These are phyloP conservation scores for Lecanicillium sp. DNA, from an alignment of 2,329 filamentous ascomycete genomes.

Conservation along the genomic window DNA sequence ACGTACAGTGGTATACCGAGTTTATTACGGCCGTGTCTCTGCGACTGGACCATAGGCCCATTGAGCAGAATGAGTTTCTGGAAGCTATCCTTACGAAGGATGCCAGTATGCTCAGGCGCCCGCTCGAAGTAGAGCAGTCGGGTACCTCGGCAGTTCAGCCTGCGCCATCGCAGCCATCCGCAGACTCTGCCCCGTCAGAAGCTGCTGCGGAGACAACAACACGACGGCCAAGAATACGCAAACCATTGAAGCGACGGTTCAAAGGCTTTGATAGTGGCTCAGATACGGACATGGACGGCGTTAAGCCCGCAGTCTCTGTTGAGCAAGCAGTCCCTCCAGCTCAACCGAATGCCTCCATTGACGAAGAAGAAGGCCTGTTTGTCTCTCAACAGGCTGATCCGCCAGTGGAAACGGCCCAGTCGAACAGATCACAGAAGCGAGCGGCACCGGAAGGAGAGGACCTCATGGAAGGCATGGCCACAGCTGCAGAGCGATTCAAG, in stretches of 20 bases:
- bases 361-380: constrained; percentile 45
- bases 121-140: constrained; percentile 48
- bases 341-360: constrained; percentile 13
- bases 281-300: constrained; percentile 31
- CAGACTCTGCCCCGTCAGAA: constrained; percentile 2
- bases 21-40: constrained; percentile 66
- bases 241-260: constrained; percentile 53
- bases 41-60: constrained; percentile 70
- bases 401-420: constrained; percentile 19
- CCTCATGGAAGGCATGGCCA: constrained; percentile 66
- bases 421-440: constrained; percentile 39
- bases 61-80: constrained; percentile 87
- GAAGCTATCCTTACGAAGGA: constrained; percentile 83
- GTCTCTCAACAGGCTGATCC: constrained; percentile 44
- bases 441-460: constrained; percentile 43
- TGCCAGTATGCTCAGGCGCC: constrained; percentile 62
- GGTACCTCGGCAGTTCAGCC: constrained; percentile 12
- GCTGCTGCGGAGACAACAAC: constrained; percentile 16
- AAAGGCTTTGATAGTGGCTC: constrained; percentile 59
- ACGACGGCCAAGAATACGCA: constrained; percentile 30
- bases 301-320: constrained; percentile 14
- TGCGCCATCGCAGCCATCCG: constrained; percentile 3
- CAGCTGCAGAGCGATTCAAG: constrained; percentile 72
- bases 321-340: constrained; percentile 11
- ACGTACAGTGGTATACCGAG: constrained; percentile 59